Percentiles rank a stretch among this genome's conserved stretches.
Evolutionary conservation across 192 early-diverging fungal species (phyloP).

Genomic region (Coemansia sp.): DNA sequence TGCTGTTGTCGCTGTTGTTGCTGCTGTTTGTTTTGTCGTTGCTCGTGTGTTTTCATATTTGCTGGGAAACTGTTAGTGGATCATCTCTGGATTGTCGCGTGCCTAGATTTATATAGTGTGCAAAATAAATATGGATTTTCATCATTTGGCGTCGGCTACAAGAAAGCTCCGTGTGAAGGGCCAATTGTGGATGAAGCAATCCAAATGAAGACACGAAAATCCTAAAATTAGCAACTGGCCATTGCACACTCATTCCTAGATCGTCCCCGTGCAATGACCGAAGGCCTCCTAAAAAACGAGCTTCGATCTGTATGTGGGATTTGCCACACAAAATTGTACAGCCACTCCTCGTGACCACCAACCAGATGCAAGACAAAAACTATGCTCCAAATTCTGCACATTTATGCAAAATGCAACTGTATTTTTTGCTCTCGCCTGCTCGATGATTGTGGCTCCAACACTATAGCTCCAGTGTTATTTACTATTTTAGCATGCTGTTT

Average conservation of each 20-base stretch:
- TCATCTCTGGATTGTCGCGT: background rate
- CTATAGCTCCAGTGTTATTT: too few species aligned
- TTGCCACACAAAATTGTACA: background rate
- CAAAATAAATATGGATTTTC: background rate
- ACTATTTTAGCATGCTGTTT: too few species aligned
- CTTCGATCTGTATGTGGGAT: background rate
- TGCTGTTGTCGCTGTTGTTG: background rate
- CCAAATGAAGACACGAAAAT: too few species aligned
- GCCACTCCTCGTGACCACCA: conserved; percentile 6
- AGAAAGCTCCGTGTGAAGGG: background rate
- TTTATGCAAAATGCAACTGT: background rate
- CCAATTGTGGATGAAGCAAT: background rate
- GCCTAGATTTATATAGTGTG: background rate
- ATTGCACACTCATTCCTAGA: background rate
- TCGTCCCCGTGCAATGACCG: background rate
- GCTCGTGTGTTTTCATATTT: background rate
- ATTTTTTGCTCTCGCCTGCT: background rate
- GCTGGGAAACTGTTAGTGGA: background rate
- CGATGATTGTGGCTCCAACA: background rate
- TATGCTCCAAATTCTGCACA: background rate
- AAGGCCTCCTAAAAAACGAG: background rate
- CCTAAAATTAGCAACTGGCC: background rate
- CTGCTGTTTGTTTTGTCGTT: background rate
- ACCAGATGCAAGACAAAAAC: background rate
- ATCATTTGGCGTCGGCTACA: background rate